These are phyloP conservation scores for Psophocarpus tetragonolobus DNA, from an alignment of 306 rosid species.

Conservation along the genomic window DNA sequence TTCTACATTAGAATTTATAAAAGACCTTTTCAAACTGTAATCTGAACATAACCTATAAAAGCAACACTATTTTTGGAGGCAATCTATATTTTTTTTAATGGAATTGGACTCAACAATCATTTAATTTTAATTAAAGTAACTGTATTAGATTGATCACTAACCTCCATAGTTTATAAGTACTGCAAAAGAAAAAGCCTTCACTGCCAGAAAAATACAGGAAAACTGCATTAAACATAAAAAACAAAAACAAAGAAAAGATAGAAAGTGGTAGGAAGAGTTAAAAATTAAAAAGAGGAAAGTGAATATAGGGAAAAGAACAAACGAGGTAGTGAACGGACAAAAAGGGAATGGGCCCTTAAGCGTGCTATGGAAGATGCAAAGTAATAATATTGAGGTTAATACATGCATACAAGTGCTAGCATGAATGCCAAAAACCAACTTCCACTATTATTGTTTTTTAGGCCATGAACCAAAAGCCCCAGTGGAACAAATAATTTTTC, in stretches of 20 bases:
- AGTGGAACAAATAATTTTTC: conserved; percentile 48
- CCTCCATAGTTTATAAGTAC: background rate
- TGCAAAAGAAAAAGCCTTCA: background rate
- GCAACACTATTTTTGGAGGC: background rate
- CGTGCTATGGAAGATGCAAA: conserved; percentile 43
- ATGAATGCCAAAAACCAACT: conserved; percentile 43
- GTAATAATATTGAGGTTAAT: conserved; percentile 18
- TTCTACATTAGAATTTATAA: too few species aligned
- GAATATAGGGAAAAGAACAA: conserved; percentile 15
- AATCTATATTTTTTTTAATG: background rate
- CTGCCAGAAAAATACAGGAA: background rate
- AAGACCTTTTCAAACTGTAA: too few species aligned
- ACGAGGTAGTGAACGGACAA: conserved; percentile 44
- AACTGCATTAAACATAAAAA: background rate
- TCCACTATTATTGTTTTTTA: background rate
- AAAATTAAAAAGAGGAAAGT: background rate
- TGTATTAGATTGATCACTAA: background rate
- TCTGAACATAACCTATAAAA: background rate
- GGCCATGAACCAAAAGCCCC: conserved; percentile 40
- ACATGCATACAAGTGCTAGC: conserved; percentile 45
- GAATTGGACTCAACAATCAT: background rate
- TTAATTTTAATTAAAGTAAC: background rate
- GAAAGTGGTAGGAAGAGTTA: background rate
- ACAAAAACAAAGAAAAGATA: background rate
- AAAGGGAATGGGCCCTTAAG: conserved; percentile 48